Percentiles rank a stretch among this genome's conserved stretches.
phyloP scores from a whole-genome alignment of 1,284 basidiomycete genomes.

The Ustilago hordei region DNA sequence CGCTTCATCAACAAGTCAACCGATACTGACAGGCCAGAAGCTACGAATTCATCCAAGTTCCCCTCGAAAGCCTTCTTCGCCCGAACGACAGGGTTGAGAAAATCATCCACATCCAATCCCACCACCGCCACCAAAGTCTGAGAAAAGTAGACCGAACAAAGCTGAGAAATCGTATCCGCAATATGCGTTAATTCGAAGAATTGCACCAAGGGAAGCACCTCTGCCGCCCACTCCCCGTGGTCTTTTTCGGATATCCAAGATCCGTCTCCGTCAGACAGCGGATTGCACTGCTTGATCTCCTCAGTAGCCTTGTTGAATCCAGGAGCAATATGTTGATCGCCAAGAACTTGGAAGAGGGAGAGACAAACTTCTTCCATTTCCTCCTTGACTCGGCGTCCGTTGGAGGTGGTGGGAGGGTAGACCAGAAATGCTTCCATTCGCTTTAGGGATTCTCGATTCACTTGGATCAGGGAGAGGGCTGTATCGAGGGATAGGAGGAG shows the following conservation, averaged over 20 bases:
- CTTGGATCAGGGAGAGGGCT: constrained; percentile 90
- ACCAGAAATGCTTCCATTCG: constrained; percentile 87
- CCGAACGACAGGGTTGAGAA: constrained; percentile 89
- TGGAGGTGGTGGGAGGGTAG: constrained; percentile 74
- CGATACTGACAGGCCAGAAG: constrained; percentile 89
- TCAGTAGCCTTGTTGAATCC: constrained; percentile 81
- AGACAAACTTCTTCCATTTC: constrained; percentile 90
- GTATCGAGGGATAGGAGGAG: constrained; percentile 88
- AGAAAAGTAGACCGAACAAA: constrained; percentile 98
- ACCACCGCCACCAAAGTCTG: constrained; percentile 77
- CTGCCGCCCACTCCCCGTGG: constrained; percentile 77
- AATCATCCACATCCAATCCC: constrained; percentile 78
- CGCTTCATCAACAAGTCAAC: constrained; percentile 97
- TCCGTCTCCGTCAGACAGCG: constrained; percentile 24
- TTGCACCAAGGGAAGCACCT: constrained; percentile 88
- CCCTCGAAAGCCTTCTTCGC: constrained; percentile 98
- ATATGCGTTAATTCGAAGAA: constrained; percentile 98
- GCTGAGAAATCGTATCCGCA: constrained; percentile 95
- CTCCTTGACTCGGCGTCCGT: constrained; percentile 74
- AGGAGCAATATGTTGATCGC: constrained; percentile 83
- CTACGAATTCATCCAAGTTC: constrained; percentile 89
- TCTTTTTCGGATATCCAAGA: background rate
- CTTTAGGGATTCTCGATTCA: constrained; percentile 88
- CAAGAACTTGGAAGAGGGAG: constrained; percentile 81
- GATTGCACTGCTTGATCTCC: constrained; percentile 57